Percentiles rank a stretch among this genome's conserved stretches.
Conservation (phyloP, 768 basidiomycete genomes). For the Phlebiopsis gigantea region DNA sequence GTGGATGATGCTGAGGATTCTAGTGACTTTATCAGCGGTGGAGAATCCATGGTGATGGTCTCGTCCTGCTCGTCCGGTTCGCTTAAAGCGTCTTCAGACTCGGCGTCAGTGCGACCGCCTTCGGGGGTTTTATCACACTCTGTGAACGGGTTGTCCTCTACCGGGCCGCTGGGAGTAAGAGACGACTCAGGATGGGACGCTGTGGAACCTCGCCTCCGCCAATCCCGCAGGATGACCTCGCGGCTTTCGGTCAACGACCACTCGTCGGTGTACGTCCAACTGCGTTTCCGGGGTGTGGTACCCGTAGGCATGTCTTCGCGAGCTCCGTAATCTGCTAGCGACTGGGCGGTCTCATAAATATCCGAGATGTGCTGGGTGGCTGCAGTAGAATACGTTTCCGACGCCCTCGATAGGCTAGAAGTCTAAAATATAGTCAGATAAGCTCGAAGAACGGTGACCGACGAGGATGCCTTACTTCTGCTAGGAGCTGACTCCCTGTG, state of each 20-base stretch:
- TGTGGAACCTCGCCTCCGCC: slow-evolving; percentile 31
- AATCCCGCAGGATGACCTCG: slow-evolving; percentile 50
- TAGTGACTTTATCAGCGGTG: slow-evolving; percentile 23
- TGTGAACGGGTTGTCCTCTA: slow-evolving; percentile 31
- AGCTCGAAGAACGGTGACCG: neutral
- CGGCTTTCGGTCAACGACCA: slow-evolving; percentile 70
- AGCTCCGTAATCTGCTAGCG: slow-evolving; percentile 51
- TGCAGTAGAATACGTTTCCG: slow-evolving; percentile 39
- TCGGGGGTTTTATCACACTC: slow-evolving; percentile 32
- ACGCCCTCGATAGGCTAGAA: slow-evolving; percentile 33
- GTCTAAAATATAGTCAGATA: slow-evolving; percentile 28
- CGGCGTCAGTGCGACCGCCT: slow-evolving; percentile 12
- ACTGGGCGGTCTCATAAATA: slow-evolving; percentile 45
- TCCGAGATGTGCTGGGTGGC: slow-evolving; percentile 40
- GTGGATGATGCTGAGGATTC: slow-evolving; percentile 37
- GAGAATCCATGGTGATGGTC: slow-evolving; percentile 9
- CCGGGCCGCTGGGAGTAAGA: neutral
- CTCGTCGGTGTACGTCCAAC: slow-evolving; percentile 61
- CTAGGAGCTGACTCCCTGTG: slow-evolving; percentile 36
- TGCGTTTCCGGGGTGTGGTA: slow-evolving; percentile 69
- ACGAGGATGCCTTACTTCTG: slow-evolving; percentile 38
- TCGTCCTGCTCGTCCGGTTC: slow-evolving; percentile 22
- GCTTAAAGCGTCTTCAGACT: slow-evolving; percentile 16
- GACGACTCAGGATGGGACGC: neutral
- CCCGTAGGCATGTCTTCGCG: slow-evolving; percentile 66